Conservation (phyloP, 768 basidiomycete genomes). For the Lactarius indigo region DNA sequence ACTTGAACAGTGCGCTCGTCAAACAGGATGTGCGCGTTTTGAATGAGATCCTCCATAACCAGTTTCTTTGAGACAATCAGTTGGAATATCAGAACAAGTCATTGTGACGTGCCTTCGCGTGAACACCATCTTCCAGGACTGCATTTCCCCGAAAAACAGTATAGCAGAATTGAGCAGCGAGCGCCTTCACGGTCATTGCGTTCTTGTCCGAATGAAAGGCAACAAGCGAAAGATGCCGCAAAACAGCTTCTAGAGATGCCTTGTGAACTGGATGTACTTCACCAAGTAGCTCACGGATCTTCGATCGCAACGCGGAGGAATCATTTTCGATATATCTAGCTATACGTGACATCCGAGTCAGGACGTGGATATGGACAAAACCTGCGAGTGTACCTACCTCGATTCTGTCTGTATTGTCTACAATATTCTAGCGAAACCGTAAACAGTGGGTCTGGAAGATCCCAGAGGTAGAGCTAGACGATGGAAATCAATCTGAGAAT, state of each 20-base stretch:
- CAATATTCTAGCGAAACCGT: not conserved
- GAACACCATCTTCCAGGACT: not conserved
- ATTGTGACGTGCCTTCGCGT: not conserved
- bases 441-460: not conserved
- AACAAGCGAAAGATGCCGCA: not conserved
- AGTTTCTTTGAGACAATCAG: too few species aligned
- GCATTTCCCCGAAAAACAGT: not conserved
- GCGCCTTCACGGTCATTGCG: not conserved
- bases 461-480: not conserved
- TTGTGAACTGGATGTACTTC: not conserved
- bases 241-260: not conserved
- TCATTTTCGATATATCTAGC: not conserved
- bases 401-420: not conserved
- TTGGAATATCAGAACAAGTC: not conserved
- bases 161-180: not conserved
- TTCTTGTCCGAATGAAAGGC: not conserved
- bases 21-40: not conserved
- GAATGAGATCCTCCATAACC: not conserved
- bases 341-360: not conserved
- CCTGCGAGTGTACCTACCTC: not conserved
- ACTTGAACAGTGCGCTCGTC: not conserved
- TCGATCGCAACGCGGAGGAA: not conserved
- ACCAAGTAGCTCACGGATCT: not conserved
- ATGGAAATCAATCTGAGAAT: not conserved
- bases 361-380: not conserved